These are phyloP conservation scores for Rhodofomes roseus DNA, from an alignment of 1,284 basidiomycete genomes.

Conservation along the genomic window DNA sequence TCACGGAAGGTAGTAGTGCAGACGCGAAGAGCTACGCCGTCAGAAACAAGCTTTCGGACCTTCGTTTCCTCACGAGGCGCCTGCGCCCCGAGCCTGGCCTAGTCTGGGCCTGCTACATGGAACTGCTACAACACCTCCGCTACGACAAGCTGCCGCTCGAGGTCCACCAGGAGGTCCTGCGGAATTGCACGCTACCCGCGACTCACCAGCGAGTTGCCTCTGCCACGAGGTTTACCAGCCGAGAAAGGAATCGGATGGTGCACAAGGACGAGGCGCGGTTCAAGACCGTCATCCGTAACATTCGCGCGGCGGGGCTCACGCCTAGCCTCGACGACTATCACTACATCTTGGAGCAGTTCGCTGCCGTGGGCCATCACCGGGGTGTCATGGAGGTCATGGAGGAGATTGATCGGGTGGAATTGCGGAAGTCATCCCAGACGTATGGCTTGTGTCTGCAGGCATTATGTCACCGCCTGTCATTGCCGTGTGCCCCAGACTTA, in stretches of 20 bases:
- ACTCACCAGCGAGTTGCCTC: conserved; percentile 41
- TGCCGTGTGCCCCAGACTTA: conserved; percentile 44
- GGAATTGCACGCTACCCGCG: conserved; percentile 52
- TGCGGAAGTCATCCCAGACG: conserved; percentile 48
- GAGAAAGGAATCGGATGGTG: conserved; percentile 28
- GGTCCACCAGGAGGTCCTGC: conserved; percentile 63
- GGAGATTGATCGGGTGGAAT: conserved; percentile 45
- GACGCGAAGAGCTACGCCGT: conserved; percentile 2
- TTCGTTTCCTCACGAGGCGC: conserved; percentile 22
- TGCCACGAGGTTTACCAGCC: conserved; percentile 30
- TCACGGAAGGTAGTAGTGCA: neutral
- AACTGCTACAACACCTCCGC: conserved; percentile 46
- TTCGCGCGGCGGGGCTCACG: conserved; percentile 45
- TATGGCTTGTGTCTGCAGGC: conserved; percentile 64
- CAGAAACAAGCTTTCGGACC: conserved; percentile 29
- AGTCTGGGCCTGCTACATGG: conserved; percentile 60
- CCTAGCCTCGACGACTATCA: conserved; percentile 67
- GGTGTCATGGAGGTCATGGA: conserved; percentile 57
- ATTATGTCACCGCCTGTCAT: conserved; percentile 57
- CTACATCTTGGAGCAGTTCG: conserved; percentile 68
- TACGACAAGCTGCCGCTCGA: conserved; percentile 50
- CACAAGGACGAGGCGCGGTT: conserved; percentile 62
- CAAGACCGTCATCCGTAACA: conserved; percentile 62
- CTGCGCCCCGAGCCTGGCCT: conserved; percentile 37
- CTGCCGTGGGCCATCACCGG: conserved; percentile 61